Percentiles rank a stretch among this genome's conserved stretches.
These are phyloP conservation scores for Phascolomyces articulosus DNA, from an alignment of 371 early-diverging fungal species.

Conservation along the genomic window DNA sequence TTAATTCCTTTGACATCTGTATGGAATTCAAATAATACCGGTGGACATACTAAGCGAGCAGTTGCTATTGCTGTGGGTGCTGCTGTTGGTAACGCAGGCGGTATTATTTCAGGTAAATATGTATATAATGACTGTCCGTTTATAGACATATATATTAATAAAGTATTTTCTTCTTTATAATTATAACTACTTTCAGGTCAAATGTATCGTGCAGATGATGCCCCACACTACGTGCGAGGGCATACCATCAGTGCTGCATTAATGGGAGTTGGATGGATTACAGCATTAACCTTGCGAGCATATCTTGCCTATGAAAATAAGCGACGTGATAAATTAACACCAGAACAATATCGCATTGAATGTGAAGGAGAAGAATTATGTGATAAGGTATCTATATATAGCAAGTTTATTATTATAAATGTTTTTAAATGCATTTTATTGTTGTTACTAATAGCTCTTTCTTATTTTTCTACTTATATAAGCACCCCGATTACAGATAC, in stretches of 20 bases:
- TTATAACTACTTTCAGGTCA: constrained; percentile 23
- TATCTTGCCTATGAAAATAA: constrained; percentile 10
- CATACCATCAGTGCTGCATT: constrained; percentile 47
- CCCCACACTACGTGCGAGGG: constrained; percentile 53
- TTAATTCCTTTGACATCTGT: constrained; percentile 58
- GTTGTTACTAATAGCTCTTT: too few relatives aligned
- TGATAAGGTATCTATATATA: constrained; percentile 36
- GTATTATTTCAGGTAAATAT: constrained; percentile 20
- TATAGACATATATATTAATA: not conserved
- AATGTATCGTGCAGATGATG: constrained; percentile 61
- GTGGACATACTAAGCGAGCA: constrained; percentile 68
- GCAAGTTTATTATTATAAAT: not conserved
- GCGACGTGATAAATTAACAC: constrained; percentile 9
- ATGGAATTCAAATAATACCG: constrained; percentile 66
- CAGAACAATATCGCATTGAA: constrained; percentile 52
- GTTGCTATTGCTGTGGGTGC: constrained; percentile 61
- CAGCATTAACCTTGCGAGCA: constrained; percentile 25
- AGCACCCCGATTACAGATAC: constrained; percentile 64
- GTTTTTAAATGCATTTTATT: not conserved
- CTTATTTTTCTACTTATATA: not conserved
- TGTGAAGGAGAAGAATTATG: constrained; percentile 52
- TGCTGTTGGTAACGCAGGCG: constrained; percentile 44
- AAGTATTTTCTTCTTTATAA: too few relatives aligned
- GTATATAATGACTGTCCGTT: not conserved
- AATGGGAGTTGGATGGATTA: constrained; percentile 40